Percentiles rank a stretch among this genome's conserved stretches.
Evolutionary conservation across 768 basidiomycete species (phyloP).

Genomic region (Rhodotorula babjevae): DNA sequence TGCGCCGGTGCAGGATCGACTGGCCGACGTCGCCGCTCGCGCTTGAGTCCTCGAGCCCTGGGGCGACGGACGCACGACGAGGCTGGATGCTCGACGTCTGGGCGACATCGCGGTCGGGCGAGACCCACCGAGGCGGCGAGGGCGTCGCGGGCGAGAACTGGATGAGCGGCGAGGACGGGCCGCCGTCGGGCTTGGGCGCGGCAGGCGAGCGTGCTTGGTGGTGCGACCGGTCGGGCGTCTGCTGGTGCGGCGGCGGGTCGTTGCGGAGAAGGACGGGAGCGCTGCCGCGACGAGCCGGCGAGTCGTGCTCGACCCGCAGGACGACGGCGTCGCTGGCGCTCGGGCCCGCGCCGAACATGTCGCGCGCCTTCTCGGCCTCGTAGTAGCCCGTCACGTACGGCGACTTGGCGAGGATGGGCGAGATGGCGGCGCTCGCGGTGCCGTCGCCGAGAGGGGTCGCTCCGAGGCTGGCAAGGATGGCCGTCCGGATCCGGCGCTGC

Average conservation of each 20-base stretch:
- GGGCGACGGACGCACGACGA: background rate
- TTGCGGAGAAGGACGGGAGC: background rate
- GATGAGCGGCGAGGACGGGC: conserved; percentile 10
- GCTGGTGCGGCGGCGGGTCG: too few relatives aligned
- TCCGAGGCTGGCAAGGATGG: conserved; percentile 31
- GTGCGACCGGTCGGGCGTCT: background rate
- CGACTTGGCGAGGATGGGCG: conserved; percentile 11
- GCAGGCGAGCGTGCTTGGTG: background rate
- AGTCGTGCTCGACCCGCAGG: conserved; percentile 2
- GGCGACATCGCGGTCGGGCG: background rate
- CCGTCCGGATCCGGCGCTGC: conserved; percentile 19
- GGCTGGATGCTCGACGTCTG: background rate
- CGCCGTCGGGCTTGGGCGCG: background rate
- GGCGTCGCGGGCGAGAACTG: conserved; percentile 21
- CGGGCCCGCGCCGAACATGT: background rate
- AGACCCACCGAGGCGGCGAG: background rate
- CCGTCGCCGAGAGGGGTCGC: conserved; percentile 10
- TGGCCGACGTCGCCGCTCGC: conserved; percentile 5
- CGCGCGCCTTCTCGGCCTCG: background rate
- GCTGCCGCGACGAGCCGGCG: background rate
- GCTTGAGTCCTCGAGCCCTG: background rate
- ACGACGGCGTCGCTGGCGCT: background rate
- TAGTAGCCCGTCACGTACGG: conserved; percentile 15
- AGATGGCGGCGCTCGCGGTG: background rate
- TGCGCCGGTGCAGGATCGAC: conserved; percentile 13